These are phyloP conservation scores for Chalaropsis thielavioides DNA, from an alignment of 2,329 filamentous ascomycete species.

Conservation along the genomic window DNA sequence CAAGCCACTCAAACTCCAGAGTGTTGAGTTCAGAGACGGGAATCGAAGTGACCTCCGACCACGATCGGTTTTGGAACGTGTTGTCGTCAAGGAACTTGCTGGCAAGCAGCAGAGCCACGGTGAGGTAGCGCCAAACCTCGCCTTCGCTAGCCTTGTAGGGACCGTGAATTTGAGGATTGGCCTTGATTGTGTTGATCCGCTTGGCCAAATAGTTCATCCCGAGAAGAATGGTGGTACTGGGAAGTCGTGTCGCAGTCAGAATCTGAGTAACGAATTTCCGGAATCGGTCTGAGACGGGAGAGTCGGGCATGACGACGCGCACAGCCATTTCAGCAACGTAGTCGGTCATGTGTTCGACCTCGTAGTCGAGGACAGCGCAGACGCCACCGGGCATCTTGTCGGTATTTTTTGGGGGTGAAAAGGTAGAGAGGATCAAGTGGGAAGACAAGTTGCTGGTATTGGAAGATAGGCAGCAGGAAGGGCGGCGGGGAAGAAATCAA, in stretches of 20 bases:
- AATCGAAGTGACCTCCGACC: conserved; percentile 90
- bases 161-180: conserved; percentile 26
- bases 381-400: conserved; percentile 63
- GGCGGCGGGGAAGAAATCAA: not conserved
- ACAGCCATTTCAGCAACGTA: conserved; percentile 83
- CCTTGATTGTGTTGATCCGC: conserved; percentile 60
- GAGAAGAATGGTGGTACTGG: conserved; percentile 79
- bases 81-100: conserved; percentile 97
- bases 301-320: conserved; percentile 40
- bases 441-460: not conserved
- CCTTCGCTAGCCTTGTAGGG: conserved; percentile 47
- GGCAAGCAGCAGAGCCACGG: conserved; percentile 68
- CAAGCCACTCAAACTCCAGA: conserved; percentile 78
- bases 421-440: not conserved
- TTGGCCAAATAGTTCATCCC: conserved; percentile 81
- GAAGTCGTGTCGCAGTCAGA: conserved; percentile 74
- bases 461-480: not conserved
- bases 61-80: conserved; percentile 93
- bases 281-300: conserved; percentile 52
- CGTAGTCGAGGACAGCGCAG: conserved; percentile 87
- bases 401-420: conserved; percentile 17
- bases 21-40: conserved; percentile 68
- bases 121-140: conserved; percentile 76
- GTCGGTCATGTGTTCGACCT: conserved; percentile 90
- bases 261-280: conserved; percentile 88